Percentiles rank a stretch among this genome's conserved stretches.
phyloP scores from a whole-genome alignment of 495 filamentous ascomycete species.

The Neurospora sp. region DNA sequence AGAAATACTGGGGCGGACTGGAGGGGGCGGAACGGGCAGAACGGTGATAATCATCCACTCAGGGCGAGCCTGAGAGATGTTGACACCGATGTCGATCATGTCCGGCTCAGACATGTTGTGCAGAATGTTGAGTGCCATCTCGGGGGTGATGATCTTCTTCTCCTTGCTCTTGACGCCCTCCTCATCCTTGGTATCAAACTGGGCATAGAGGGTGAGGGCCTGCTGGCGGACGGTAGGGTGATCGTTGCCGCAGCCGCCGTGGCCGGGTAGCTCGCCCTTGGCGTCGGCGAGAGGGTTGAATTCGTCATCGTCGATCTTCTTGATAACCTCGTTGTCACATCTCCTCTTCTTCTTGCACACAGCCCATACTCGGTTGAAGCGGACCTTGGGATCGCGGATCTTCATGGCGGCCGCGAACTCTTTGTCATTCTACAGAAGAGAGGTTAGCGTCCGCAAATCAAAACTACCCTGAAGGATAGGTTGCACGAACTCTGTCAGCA shows the following conservation, averaged over 20 bases:
- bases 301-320: slow-evolving; percentile 45
- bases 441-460: slow-evolving; percentile 55
- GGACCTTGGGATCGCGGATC: slow-evolving; percentile 79
- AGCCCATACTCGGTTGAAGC: slow-evolving; percentile 82
- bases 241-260: slow-evolving; percentile 88
- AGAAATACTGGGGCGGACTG: slow-evolving; percentile 89
- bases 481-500: slow-evolving; percentile 81
- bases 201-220: slow-evolving; percentile 66
- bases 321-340: slow-evolving; percentile 63
- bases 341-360: slow-evolving; percentile 76
- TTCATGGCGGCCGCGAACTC: slow-evolving; percentile 72
- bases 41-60: slow-evolving; percentile 99
- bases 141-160: slow-evolving; percentile 75
- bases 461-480: slow-evolving; percentile 35
- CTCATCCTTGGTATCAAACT: slow-evolving; percentile 43
- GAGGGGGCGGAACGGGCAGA: slow-evolving; percentile 87
- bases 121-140: slow-evolving; percentile 76
- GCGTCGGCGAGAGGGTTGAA: slow-evolving; percentile 39
- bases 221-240: slow-evolving; percentile 80
- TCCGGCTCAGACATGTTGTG: slow-evolving; percentile 70
- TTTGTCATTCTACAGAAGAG: slow-evolving; percentile 57
- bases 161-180: slow-evolving; percentile 75
- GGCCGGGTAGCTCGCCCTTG: slow-evolving; percentile 40
- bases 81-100: slow-evolving; percentile 78
- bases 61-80: slow-evolving; percentile 83